Evolutionary conservation across 306 rosid species (phyloP).

Genomic region (Gastrolobium villosum): DNA sequence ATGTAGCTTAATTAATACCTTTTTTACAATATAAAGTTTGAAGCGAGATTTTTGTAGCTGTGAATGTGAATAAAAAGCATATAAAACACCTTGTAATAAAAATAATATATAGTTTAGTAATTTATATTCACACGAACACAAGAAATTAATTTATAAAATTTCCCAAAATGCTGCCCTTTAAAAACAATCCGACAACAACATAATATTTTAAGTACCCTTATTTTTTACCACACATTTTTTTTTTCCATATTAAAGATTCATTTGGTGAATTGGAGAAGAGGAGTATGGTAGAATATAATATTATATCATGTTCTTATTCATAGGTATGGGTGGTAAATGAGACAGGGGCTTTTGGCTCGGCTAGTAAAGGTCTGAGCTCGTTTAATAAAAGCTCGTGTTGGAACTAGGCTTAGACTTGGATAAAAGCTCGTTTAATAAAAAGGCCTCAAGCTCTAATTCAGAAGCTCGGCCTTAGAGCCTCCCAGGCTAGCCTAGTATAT

Average conservation of each 20-base stretch:
- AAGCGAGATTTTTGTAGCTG: not conserved
- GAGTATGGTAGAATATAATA: too few species aligned
- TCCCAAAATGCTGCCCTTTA: not conserved
- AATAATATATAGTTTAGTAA: not conserved
- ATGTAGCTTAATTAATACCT: not conserved
- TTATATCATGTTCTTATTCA: too few species aligned
- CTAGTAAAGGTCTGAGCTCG: too few species aligned
- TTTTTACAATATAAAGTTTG: not conserved
- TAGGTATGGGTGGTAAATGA: too few species aligned
- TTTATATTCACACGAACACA: not conserved
- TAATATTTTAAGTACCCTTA: not conserved
- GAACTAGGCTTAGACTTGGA: too few species aligned
- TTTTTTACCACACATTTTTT: not conserved
- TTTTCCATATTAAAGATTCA: not conserved
- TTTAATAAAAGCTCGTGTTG: too few species aligned
- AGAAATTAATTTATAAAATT: not conserved
- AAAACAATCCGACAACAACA: not conserved
- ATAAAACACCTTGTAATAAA: constrained; percentile 1
- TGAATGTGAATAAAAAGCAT: not conserved
- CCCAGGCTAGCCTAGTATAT: too few species aligned
- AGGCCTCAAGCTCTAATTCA: too few species aligned
- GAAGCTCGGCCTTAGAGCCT: too few species aligned
- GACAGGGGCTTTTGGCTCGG: too few species aligned
- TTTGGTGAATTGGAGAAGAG: too few species aligned
- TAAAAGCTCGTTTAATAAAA: too few species aligned